Conservation (phyloP, 31 red algal species). For the Asparagopsis taxiformis region DNA sequence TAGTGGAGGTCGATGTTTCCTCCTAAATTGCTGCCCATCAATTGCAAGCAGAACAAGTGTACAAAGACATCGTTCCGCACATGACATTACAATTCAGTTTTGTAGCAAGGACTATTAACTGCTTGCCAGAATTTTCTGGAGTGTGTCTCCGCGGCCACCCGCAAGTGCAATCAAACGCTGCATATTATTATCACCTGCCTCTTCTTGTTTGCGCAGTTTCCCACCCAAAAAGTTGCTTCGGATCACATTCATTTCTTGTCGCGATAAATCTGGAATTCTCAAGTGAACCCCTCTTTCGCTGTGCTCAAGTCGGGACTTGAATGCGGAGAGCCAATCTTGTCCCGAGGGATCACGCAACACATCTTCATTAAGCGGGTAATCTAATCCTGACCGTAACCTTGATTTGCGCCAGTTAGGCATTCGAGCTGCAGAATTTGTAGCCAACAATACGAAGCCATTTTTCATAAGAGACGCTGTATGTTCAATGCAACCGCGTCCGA, state of each 20-base stretch:
- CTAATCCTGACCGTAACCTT: slow-evolving; percentile 19
- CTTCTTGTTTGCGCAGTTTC: neutral
- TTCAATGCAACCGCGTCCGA: slow-evolving; percentile 52
- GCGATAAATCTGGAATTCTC: slow-evolving; percentile 24
- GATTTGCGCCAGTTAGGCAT: slow-evolving; percentile 38
- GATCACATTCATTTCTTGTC: slow-evolving; percentile 35
- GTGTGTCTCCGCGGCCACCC: slow-evolving; percentile 44
- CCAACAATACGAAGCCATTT: slow-evolving; percentile 48
- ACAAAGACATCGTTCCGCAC: too few relatives aligned
- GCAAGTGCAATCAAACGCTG: slow-evolving; percentile 36
- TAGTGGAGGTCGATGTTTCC: too few relatives aligned
- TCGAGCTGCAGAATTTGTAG: slow-evolving; percentile 15
- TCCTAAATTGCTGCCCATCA: too few relatives aligned
- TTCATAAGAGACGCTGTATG: slow-evolving; percentile 14
- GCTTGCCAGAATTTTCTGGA: slow-evolving; percentile 5
- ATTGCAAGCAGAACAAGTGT: too few relatives aligned
- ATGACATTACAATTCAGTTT: too few relatives aligned
- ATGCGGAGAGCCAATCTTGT: slow-evolving; percentile 21
- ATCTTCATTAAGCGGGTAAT: slow-evolving; percentile 39
- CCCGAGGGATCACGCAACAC: slow-evolving; percentile 30
- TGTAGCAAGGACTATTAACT: slow-evolving; percentile 7
- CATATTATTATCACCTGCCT: slow-evolving; percentile 8
- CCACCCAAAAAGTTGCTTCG: slow-evolving; percentile 6
- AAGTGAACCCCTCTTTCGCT: slow-evolving; percentile 5
- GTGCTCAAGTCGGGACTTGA: slow-evolving; percentile 33